These are phyloP conservation scores for Rhododendron vialii DNA, from an alignment of 148 eudicot genomes.

Conservation along the genomic window DNA sequence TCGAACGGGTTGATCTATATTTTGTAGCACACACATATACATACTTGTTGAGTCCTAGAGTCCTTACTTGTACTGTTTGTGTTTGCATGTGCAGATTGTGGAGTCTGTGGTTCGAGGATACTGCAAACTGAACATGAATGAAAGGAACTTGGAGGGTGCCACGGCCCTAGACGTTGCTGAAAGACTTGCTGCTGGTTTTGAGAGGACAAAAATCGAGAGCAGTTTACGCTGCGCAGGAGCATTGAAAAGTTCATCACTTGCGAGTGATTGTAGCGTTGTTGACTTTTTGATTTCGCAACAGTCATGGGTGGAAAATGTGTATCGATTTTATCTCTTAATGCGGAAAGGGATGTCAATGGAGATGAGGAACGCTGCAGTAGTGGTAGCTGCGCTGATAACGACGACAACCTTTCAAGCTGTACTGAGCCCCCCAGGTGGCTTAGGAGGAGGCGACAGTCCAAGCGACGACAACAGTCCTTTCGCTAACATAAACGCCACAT, in stretches of 20 bases:
- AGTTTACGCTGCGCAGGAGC: not conserved
- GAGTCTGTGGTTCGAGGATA: not conserved
- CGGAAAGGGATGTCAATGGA: not conserved
- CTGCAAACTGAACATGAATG: not conserved
- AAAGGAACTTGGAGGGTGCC: not conserved
- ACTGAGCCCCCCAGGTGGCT: not conserved
- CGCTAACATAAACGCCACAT: too few relatives aligned
- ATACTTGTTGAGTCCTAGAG: too few relatives aligned
- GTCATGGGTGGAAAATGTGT: too few relatives aligned
- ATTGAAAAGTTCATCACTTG: not conserved
- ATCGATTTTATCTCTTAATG: too few relatives aligned
- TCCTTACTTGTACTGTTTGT: too few relatives aligned
- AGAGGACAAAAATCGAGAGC: not conserved
- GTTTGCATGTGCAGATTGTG: not conserved
- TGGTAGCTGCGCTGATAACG: not conserved
- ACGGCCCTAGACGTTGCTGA: not conserved
- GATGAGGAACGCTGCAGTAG: not conserved
- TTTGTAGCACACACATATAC: too few relatives aligned
- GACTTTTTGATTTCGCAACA: too few relatives aligned
- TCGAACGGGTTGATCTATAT: too few relatives aligned
- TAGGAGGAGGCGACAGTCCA: too few relatives aligned
- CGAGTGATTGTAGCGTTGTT: too few relatives aligned
- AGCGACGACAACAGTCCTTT: too few relatives aligned
- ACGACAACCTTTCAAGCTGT: not conserved
- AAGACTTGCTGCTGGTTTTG: not conserved